These are phyloP conservation scores for Mycena sp. DNA, from an alignment of 1,284 basidiomycete genomes.

Conservation along the genomic window DNA sequence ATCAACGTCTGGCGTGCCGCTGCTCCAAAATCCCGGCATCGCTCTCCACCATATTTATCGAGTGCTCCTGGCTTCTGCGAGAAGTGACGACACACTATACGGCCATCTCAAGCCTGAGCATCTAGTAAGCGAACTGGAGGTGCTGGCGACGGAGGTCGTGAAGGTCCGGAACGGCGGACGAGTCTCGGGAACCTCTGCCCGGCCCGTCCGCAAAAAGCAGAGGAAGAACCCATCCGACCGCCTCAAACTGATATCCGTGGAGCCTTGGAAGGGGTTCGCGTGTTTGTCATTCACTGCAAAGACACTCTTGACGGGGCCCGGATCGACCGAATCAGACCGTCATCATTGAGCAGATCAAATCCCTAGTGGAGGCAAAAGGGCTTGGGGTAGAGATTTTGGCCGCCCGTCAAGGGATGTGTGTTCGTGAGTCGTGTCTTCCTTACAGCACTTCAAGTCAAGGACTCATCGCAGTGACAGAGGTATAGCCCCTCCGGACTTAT, in stretches of 20 bases:
- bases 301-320: constrained; percentile 59
- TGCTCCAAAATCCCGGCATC: constrained; percentile 70
- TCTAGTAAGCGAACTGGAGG: constrained; percentile 70
- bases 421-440: constrained; percentile 59
- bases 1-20: constrained; percentile 76
- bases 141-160: constrained; percentile 73
- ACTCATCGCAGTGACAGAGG: constrained; percentile 13
- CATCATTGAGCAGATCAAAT: constrained; percentile 70
- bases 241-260: constrained; percentile 52
- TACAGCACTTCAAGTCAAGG: not conserved
- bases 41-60: constrained; percentile 80
- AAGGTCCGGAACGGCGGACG: constrained; percentile 45
- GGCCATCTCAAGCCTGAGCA: constrained; percentile 84
- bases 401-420: constrained; percentile 77
- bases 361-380: constrained; percentile 59
- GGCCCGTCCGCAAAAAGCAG: constrained; percentile 59
- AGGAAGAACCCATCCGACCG: constrained; percentile 43
- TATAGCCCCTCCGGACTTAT: constrained; percentile 21
- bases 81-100: constrained; percentile 68
- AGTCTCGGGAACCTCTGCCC: constrained; percentile 22
- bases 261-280: constrained; percentile 63
- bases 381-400: constrained; percentile 72
- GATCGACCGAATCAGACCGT: constrained; percentile 61
- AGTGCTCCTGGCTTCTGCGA: constrained; percentile 83
- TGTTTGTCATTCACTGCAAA: constrained; percentile 86